Evolutionary conservation across 139 green algal species (phyloP), one percentile per base, ranked within the genome.

Genomic region (Ostreobium quekettii): DNA sequence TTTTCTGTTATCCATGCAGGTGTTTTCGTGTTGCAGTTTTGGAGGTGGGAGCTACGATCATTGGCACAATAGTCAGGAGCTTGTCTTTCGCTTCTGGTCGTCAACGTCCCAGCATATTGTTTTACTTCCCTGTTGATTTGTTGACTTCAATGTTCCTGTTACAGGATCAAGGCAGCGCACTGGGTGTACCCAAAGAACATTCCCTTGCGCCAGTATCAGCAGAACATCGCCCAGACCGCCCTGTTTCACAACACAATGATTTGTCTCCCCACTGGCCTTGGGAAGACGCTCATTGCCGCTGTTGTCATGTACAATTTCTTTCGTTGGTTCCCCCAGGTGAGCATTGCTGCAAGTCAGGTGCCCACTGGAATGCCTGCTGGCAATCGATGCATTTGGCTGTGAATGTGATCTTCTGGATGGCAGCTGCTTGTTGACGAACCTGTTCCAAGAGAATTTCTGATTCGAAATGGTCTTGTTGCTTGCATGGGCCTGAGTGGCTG

Each of bases 271-370:
- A 98, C 93, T 0, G 93, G 93, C 11, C 80, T 97, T 33, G 93
- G 93, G 61, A 97, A 99, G 84, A 98, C 93, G 19, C 78, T 96
- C 8, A 91, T 99, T 29, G 93, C 93, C 11, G 90, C 92, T 4
- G 93, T 97, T 15, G 87, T 88, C 26, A 88, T 88, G 77, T 78
- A 86, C 82, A 98, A 98, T 77, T 97, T 90, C 73, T 89, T 83
- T 64, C 80, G 91, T 36, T 96, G 90, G 90, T 95, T 96, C 61
- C 90, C 90, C 1, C 56, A 87, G 64, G 84, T 87, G 26, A 47
- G 60, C 15, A 19, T 37, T 7, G 6, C 33, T 6, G 32, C 53
- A 7, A 30, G 6, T 49, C 58, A 1, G 11, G n/a, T 35, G 30
- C 4, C 33, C 0, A 29, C 15, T 26, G 22, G 8, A 53, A 48